Evolutionary conservation across 257 asterid species (phyloP).

Genomic region (Solanum sparsipilum): DNA sequence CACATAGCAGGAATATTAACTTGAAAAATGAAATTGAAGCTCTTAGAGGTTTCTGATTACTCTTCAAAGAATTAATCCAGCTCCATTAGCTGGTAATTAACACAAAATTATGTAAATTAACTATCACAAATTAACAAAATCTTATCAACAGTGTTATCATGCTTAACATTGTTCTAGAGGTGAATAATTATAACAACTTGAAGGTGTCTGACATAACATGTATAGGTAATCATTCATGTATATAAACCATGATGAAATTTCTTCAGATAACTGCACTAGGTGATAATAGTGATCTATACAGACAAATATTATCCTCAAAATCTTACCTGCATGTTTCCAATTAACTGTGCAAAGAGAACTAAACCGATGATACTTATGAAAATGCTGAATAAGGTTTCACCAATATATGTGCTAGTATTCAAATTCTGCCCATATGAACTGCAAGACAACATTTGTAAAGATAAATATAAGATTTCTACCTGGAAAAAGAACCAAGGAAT

Average conservation of each 20-base stretch:
- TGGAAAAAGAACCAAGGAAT: not conserved
- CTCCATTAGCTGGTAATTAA: not conserved
- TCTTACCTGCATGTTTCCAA: constrained; percentile 92
- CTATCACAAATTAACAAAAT: not conserved
- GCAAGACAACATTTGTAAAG: constrained; percentile 12
- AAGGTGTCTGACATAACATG: not conserved
- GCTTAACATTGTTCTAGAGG: not conserved
- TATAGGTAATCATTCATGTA: not conserved
- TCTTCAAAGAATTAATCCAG: not conserved
- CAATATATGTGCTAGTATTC: constrained; percentile 76
- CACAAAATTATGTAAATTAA: not conserved
- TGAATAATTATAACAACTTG: not conserved
- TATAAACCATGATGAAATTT: not conserved
- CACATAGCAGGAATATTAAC: not conserved
- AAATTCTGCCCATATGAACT: constrained; percentile 93
- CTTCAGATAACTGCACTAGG: not conserved
- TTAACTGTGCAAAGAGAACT: constrained; percentile 72
- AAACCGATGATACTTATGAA: constrained; percentile 64
- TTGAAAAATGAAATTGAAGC: not conserved
- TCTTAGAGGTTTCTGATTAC: not conserved
- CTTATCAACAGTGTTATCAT: not conserved
- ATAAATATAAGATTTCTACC: constrained; percentile 2
- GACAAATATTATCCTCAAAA: not conserved
- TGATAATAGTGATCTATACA: not conserved
- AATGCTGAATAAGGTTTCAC: constrained; percentile 76